Base-by-base conservation (phyloP, 2,329 filamentous ascomycete genomes). In the Zarea fungicola region DNA sequence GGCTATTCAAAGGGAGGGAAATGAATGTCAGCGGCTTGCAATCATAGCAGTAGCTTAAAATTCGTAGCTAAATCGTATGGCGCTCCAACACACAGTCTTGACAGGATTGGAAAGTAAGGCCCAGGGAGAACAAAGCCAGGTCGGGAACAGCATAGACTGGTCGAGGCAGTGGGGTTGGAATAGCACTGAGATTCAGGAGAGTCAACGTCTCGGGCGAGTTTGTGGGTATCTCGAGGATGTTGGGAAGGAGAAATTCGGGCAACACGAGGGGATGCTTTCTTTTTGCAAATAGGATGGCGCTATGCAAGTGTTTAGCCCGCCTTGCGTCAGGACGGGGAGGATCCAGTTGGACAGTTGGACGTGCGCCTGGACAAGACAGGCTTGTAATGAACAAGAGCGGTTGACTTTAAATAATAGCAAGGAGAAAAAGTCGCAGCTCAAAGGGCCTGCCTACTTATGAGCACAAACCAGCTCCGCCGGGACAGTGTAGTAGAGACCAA, bases 1-100 rank as follows among this genome's bases (percentile, higher is more conserved):
- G 29, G 26, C 41, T 47, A 29, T 48, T 36, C 13, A 23, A 49
- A 52, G 50, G 50, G 50, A 52, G 50, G 50, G 45, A 52, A 48
- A 52, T 52, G 50, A 52, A 49, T 21, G 48, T 49, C 41, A 49
- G 41, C 26, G 36, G 35, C 19, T 14, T 36, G 9, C 37, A 48
- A 39, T 37, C 40, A 39, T 32, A 14, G 19, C 10, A 41, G 28
- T 34, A 42, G 39, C 41, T 43, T 19, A 22, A 34, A 42, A 22
- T 35, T 21, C 28, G 31, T 41, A 28, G 45, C 37, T 23, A 18
- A 28, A 42, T 29, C 14, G 23, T 25, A 40, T 16, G 31, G 22
- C 19, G 46, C 19, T 40, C 16, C 31, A 44, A 14, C 8, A 28
- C 19, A 10, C 21, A 34, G 11, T 21, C 11, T 23, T 10, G 48